Evolutionary conservation across 441 rosid species (phyloP), one percentile per base, ranked within the genome.

Genomic region (Metrosideros polymorpha): DNA sequence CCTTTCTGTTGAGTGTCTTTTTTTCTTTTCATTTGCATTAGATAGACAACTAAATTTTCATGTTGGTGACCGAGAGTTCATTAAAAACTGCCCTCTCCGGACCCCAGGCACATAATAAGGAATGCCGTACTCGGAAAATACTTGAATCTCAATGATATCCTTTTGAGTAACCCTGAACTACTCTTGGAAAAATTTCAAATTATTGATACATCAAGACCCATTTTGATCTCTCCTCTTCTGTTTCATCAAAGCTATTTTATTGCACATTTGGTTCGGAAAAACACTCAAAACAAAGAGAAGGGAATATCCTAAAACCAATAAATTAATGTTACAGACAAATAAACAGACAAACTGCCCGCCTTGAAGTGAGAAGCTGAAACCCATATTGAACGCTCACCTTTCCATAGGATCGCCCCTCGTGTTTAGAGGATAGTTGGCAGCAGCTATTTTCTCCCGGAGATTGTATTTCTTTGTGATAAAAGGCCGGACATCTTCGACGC

Each of bases 401-500:
- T 92, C 96, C 12, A 95, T 91, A 56, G 93, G 95, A 61, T 92
- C 91, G 89, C 92, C 94, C 43, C 86, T 90, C 42, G 89, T 86
- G 89, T 71, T 85, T 47, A 90, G 83, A 71, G 97, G 98, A 85
- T 88, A 92, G 87, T 84, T 92, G 29, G 99, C 97, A 7, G 99
- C 94, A 29, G 97, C 98, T 51, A 98, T 87, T 91, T 93, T 98
- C 88, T 90, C 93, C 89, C 92, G 87, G 9, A 96, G 93, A 91
- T 96, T 96, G 94, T 91, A 98, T 87, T 97, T 98, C 93, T 89
- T 88, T 24, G 96, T 92, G 8, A 95, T 91, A 88, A 94, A 75
- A 18, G 99, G 98, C 90, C 99, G 92, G 25, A 96, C 99, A 89
- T 98, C 99, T 89, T 96, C 96, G 1, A 92, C 97, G 25, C 97